Conservation (phyloP, 2,329 filamentous ascomycete genomes). For the Colletotrichum graminicola region DNA sequence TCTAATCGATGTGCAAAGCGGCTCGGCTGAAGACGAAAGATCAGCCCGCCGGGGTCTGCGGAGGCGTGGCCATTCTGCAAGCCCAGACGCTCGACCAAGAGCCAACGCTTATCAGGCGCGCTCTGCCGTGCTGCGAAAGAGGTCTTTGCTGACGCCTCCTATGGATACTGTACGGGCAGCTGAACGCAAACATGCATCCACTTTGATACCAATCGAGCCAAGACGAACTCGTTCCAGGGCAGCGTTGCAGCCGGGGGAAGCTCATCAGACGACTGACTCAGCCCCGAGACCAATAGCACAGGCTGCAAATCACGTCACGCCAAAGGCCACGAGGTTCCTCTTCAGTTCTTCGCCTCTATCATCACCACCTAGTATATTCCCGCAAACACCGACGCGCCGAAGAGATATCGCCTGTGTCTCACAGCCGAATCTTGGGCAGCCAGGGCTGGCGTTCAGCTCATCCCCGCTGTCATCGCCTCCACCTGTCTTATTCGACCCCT, state of each 20-base stretch:
- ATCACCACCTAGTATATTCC: constrained; percentile 47
- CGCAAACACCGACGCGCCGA: constrained; percentile 10
- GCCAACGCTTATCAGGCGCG: constrained; percentile 26
- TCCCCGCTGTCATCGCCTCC: constrained; percentile 71
- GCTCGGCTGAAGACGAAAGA: constrained; percentile 35
- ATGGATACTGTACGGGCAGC: constrained; percentile 7
- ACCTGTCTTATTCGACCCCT: constrained; percentile 65
- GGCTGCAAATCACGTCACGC: constrained; percentile 6
- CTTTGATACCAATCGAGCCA: constrained; percentile 2
- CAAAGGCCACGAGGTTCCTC: constrained; percentile 18
- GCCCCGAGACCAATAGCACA: background rate
- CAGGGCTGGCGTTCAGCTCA: constrained; percentile 52
- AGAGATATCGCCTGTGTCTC: background rate
- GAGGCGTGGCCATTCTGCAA: constrained; percentile 24
- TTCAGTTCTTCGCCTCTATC: constrained; percentile 53
- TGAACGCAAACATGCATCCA: background rate
- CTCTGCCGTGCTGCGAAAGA: constrained; percentile 30
- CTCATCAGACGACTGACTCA: background rate
- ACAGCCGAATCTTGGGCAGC: constrained; percentile 9
- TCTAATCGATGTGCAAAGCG: constrained; percentile 10
- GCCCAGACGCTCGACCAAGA: constrained; percentile 17
- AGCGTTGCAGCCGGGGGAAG: background rate
- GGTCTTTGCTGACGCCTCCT: constrained; percentile 25
- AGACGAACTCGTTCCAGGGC: background rate
- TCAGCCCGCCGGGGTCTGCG: constrained; percentile 44